Conservation (phyloP, 192 early-diverging fungal genomes). For the Paraglomus occultum region DNA sequence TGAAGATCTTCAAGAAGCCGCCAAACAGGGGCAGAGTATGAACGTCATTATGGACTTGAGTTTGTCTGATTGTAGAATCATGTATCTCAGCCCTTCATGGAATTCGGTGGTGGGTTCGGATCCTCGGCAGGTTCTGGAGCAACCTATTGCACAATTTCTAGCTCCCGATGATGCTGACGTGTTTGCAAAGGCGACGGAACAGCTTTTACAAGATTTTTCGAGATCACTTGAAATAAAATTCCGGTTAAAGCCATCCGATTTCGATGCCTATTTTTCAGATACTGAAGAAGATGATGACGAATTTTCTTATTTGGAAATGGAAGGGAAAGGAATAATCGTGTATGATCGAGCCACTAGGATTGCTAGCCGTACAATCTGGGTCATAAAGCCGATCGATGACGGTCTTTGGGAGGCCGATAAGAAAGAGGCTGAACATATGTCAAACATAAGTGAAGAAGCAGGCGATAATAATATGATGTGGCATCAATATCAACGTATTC, state of each 20-base stretch:
- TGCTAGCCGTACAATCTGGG: slow-evolving; percentile 75
- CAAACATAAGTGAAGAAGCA: slow-evolving; percentile 8
- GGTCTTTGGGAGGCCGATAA: slow-evolving; percentile 31
- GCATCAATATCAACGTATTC: neutral
- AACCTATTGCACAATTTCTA: slow-evolving; percentile 53
- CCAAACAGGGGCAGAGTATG: slow-evolving; percentile 62
- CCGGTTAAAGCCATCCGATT: slow-evolving; percentile 42
- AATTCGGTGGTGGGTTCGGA: slow-evolving; percentile 42
- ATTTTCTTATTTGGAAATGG: slow-evolving; percentile 60
- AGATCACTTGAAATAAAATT: slow-evolving; percentile 69
- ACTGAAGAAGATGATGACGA: slow-evolving; percentile 17
- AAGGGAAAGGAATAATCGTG: slow-evolving; percentile 84
- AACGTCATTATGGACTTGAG: slow-evolving; percentile 80
- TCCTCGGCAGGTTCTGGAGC: slow-evolving; percentile 44
- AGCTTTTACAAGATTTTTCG: slow-evolving; percentile 55
- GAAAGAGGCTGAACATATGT: slow-evolving; percentile 16
- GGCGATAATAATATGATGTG: neutral
- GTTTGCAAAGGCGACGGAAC: slow-evolving; percentile 57
- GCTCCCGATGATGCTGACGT: slow-evolving; percentile 56
- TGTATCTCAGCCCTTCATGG: slow-evolving; percentile 70
- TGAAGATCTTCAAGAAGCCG: slow-evolving; percentile 35
- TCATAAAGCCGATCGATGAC: slow-evolving; percentile 57
- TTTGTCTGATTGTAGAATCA: slow-evolving; percentile 49
- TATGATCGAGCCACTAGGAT: slow-evolving; percentile 64
- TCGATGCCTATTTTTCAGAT: slow-evolving; percentile 42